Evolutionary conservation across 148 eudicot genomes (phyloP).

Genomic region (Nyssa sinensis): DNA sequence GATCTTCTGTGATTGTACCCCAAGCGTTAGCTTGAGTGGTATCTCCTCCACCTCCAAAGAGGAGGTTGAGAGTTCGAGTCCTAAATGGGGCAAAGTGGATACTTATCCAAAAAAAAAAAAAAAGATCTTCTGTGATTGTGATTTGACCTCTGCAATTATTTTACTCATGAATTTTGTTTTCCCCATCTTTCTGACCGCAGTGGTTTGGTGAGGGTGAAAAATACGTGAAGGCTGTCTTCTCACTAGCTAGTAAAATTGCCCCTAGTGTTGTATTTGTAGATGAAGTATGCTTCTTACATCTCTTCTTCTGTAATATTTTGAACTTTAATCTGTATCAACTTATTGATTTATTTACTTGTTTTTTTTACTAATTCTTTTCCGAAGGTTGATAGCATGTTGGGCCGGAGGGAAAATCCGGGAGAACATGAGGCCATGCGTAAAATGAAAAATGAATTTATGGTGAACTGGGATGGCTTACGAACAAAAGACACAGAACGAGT

Average conservation of each 20-base stretch:
- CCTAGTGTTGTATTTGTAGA: constrained; percentile 98
- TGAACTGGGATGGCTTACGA: constrained; percentile 15
- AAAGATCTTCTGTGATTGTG: background rate
- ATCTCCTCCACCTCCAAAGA: too few species aligned
- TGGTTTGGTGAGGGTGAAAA: constrained; percentile 99
- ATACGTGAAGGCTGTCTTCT: constrained; percentile 96
- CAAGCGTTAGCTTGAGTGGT: too few species aligned
- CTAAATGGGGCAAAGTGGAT: too few species aligned
- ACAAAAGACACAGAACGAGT: constrained; percentile 11
- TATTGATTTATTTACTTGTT: background rate
- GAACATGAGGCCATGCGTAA: constrained; percentile 19
- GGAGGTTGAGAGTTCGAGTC: too few species aligned
- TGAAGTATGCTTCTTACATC: constrained; percentile 54
- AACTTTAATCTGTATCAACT: background rate
- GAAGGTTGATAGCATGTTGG: constrained; percentile 18
- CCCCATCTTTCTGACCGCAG: constrained; percentile 41
- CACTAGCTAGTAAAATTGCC: constrained; percentile 92
- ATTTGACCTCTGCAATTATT: background rate
- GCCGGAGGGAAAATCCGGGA: constrained; percentile 12
- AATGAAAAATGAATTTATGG: constrained; percentile 17
- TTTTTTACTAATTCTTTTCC: background rate
- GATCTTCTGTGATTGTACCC: background rate
- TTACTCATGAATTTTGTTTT: constrained; percentile 5
- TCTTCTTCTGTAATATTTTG: background rate
- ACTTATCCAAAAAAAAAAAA: too few species aligned